Evolutionary conservation across 108 stramenopile genomes (phyloP).

Genomic region (Cyclotella choctawhatcheeana): DNA sequence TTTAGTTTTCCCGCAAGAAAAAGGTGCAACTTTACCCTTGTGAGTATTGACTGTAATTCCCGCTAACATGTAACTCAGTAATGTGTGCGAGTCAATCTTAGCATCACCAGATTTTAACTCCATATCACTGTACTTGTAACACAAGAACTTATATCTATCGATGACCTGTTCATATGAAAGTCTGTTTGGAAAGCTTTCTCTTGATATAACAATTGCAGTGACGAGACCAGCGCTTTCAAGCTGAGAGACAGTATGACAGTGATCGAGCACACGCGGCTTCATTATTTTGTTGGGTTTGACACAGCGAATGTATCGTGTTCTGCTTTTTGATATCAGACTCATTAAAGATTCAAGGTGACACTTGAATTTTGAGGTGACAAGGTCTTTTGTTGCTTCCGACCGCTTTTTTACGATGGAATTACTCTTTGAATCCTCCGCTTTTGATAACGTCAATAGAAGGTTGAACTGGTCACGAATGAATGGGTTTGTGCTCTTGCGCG

Average conservation of each 20-base stretch:
- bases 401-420: constrained; percentile 53
- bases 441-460: constrained; percentile 11
- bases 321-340: constrained; percentile 64
- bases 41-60: constrained; percentile 45
- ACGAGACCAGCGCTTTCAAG: constrained; percentile 94
- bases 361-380: constrained; percentile 76
- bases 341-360: constrained; percentile 68
- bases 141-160: constrained; percentile 71
- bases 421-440: constrained; percentile 29
- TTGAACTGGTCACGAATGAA: constrained; percentile 65
- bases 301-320: constrained; percentile 90
- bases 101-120: constrained; percentile 38
- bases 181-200: constrained; percentile 93
- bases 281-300: constrained; percentile 87
- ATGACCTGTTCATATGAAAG: constrained; percentile 72
- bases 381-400: constrained; percentile 52
- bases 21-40: constrained; percentile 56
- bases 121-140: constrained; percentile 39
- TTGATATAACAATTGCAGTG: constrained; percentile 87
- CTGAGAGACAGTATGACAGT: constrained; percentile 80
- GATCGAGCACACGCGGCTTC: constrained; percentile 65
- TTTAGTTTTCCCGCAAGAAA: constrained; percentile 86
- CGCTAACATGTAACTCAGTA: constrained; percentile 37
- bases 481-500: constrained; percentile 62
- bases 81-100: constrained; percentile 39